Base-by-base conservation (phyloP, 2,329 filamentous ascomycete species). In the Reticulascus tulasneorum region DNA sequence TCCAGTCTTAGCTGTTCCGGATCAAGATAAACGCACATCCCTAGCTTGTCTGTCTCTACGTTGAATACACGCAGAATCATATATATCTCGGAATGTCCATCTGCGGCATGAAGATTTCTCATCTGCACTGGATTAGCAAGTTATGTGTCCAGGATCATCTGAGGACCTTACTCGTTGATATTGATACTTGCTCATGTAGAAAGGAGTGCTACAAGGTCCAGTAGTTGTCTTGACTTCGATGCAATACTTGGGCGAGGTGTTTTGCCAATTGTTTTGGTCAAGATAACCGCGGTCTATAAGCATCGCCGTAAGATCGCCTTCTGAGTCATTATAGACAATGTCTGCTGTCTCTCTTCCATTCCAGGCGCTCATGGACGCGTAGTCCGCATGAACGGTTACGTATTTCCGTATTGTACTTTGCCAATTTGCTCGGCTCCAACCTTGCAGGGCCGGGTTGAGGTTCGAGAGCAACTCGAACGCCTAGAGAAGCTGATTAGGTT, bases 201-300 rank as follows among this genome's bases (percentile, higher is more conserved):
- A 73, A 0, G 63, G 57, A 6, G 58, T 63, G 3, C 56, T 49
- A 27, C 53, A 61, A 2, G 44, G 30, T 1, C 50, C 48, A 0
- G 60, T 64, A 0, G 70, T 74, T 1, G 68, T 60, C 46, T 75
- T 76, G 23, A 76, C 71, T 37, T 76, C 73, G 3, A 76, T 63
- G 16, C 61, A 65, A 44, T 71, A 75, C 21, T 55, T 44, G 1
- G 60, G 67, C 4, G 31, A 45, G 32, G 38, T 41, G 9, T 28
- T 46, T 9, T 24, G 19, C 56, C 60, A 67, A 4, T 28, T 37
- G 2, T 43, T 38, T 16, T 27, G 19, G 7, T 45, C 38, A 0
- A 65, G 47, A 33, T 67, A 58, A 3, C 59, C 56, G n/a, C 49
- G 50, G 7, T 53, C 45, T 4, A 63, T 48, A 3, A 71, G 39